Conservation (phyloP, 1,139 yeast genomes). For the Pichia sp. region DNA sequence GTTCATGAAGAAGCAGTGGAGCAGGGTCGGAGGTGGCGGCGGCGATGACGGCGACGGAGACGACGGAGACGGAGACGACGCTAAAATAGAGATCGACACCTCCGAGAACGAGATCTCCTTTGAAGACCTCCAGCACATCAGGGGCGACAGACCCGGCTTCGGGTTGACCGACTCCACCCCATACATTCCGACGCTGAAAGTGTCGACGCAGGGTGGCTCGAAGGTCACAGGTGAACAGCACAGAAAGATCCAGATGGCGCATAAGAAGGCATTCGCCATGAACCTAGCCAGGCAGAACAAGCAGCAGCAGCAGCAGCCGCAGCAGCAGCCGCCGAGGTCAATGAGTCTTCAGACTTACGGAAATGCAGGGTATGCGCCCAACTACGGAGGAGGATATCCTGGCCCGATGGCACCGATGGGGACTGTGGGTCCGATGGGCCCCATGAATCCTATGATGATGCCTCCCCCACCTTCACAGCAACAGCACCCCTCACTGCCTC, state of each 20-base stretch:
- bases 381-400: constrained; percentile 23
- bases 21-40: constrained; percentile 28
- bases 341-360: constrained; percentile 48
- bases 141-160: constrained; percentile 61
- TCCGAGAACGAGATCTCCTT: constrained; percentile 48
- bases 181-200: constrained; percentile 60
- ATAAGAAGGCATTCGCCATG: constrained; percentile 51
- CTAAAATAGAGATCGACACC: constrained; percentile 32
- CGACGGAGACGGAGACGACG: constrained; percentile 48
- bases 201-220: constrained; percentile 23
- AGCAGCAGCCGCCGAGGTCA: constrained; percentile 42
- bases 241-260: constrained; percentile 64
- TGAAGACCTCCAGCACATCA: constrained; percentile 57
- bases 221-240: constrained; percentile 49
- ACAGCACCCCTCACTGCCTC: constrained; percentile 21
- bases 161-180: constrained; percentile 56
- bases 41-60: constrained; percentile 17
- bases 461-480: neutral
- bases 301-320: constrained; percentile 6
- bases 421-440: too few species aligned
- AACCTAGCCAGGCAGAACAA: constrained; percentile 17
- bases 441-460: constrained; percentile 18
- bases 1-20: constrained; percentile 40
- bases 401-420: neutral
- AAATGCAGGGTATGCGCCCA: constrained; percentile 7